These are phyloP conservation scores for Collybiopsis confluens DNA, from an alignment of 768 basidiomycete species.

Conservation along the genomic window DNA sequence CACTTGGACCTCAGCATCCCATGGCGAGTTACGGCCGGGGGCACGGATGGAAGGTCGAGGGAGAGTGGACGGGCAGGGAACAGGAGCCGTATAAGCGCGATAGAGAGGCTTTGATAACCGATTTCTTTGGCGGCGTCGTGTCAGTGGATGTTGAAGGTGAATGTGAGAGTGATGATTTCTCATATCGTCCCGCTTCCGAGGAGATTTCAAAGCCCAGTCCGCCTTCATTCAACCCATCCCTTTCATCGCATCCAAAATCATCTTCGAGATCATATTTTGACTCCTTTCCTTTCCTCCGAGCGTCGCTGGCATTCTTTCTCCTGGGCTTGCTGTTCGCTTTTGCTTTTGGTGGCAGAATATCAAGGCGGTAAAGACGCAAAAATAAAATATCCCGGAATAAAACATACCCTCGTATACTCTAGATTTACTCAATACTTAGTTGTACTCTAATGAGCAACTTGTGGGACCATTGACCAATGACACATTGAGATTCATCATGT, in stretches of 20 bases:
- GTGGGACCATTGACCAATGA: too few relatives aligned
- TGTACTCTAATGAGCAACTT: too few relatives aligned
- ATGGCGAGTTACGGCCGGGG: constrained; percentile 3
- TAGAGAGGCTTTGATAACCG: constrained; percentile 48
- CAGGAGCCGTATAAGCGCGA: neutral
- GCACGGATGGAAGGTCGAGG: neutral
- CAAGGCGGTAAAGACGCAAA: neutral
- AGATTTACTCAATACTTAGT: too few relatives aligned
- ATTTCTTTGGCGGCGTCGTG: constrained; percentile 64
- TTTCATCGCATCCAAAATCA: too few relatives aligned
- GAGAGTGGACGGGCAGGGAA: constrained; percentile 7
- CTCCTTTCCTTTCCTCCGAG: neutral
- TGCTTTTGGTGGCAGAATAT: neutral
- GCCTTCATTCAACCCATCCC: neutral
- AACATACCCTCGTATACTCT: too few relatives aligned
- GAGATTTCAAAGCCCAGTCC: neutral
- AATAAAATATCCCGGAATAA: too few relatives aligned
- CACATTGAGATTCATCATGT: too few relatives aligned
- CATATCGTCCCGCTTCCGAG: neutral
- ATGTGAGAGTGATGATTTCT: constrained; percentile 11
- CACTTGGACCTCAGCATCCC: constrained; percentile 34
- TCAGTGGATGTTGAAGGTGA: constrained; percentile 56
- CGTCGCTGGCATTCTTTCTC: neutral
- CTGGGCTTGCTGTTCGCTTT: neutral
- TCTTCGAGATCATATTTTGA: neutral